phyloP scores from a whole-genome alignment of 208 protist genomes.

The Crithidia brevicula region DNA sequence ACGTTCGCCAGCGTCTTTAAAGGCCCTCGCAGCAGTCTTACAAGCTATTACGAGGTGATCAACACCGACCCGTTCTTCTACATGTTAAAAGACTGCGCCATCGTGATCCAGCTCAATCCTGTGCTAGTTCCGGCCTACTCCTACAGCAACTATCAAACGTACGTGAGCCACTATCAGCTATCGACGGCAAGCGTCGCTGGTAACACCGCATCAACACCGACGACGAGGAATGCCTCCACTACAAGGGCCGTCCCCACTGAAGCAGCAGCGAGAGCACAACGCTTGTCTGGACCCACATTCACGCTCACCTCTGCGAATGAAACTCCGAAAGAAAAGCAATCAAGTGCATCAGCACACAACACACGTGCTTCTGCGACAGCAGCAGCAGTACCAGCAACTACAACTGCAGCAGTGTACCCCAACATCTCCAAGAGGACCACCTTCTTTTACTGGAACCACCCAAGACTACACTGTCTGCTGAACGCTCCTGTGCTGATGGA shows the following conservation, averaged over 20 bases:
- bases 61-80: constrained; percentile 29
- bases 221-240: neutral
- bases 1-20: constrained; percentile 11
- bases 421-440: constrained; percentile 12
- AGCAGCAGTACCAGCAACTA: neutral
- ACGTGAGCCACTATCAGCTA: constrained; percentile 5
- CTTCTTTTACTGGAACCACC: constrained; percentile 62
- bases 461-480: constrained; percentile 45
- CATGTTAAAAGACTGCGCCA: constrained; percentile 36
- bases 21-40: constrained; percentile 19
- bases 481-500: constrained; percentile 36
- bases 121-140: neutral
- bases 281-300: too few species aligned
- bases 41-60: constrained; percentile 28
- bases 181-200: too few species aligned
- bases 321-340: too few species aligned
- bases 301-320: too few species aligned
- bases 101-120: constrained; percentile 22
- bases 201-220: neutral
- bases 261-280: neutral
- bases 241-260: neutral
- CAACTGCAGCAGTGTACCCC: neutral
- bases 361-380: too few species aligned
- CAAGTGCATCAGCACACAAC: too few species aligned
- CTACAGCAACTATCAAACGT: constrained; percentile 18